phyloP scores from a whole-genome alignment of 805 yeast species.

The Isabelozyma pseudorhagii region DNA sequence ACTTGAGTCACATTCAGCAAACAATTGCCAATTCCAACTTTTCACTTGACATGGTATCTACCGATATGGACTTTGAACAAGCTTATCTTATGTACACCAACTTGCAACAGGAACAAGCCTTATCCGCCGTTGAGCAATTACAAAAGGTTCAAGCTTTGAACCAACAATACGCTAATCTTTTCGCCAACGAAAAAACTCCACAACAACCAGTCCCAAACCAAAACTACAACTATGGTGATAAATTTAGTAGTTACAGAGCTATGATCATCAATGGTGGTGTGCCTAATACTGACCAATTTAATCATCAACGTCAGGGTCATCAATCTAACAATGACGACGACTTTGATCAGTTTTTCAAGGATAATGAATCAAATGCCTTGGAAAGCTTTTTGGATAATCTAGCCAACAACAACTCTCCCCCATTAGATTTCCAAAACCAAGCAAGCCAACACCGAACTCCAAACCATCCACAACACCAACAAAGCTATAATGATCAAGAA shows the following conservation, averaged over 20 bases:
- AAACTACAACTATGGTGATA: background rate
- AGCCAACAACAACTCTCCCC: slow-evolving; percentile 22
- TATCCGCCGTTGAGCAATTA: slow-evolving; percentile 32
- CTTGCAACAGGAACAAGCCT: slow-evolving; percentile 36
- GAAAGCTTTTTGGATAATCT: slow-evolving; percentile 40
- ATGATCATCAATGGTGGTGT: background rate
- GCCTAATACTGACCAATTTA: background rate
- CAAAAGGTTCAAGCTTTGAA: slow-evolving; percentile 34
- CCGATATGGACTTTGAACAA: slow-evolving; percentile 46
- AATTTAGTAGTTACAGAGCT: slow-evolving; percentile 1
- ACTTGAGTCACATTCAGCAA: background rate
- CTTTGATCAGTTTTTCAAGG: slow-evolving; percentile 33
- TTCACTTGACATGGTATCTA: slow-evolving; percentile 28
- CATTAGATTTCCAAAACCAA: slow-evolving; percentile 25
- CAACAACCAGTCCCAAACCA: background rate
- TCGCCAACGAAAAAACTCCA: background rate
- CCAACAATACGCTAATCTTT: slow-evolving; percentile 11
- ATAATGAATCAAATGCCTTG: slow-evolving; percentile 36
- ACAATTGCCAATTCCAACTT: background rate
- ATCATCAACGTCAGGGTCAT: slow-evolving; percentile 2
- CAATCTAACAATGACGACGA: slow-evolving; percentile 17
- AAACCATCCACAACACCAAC: slow-evolving; percentile 3
- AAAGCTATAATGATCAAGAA: background rate
- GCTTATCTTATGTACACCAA: slow-evolving; percentile 39
- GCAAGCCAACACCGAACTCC: slow-evolving; percentile 2